Evolutionary conservation across 2,329 filamentous ascomycete genomes (phyloP).

Genomic region (Claviceps purpurea): DNA sequence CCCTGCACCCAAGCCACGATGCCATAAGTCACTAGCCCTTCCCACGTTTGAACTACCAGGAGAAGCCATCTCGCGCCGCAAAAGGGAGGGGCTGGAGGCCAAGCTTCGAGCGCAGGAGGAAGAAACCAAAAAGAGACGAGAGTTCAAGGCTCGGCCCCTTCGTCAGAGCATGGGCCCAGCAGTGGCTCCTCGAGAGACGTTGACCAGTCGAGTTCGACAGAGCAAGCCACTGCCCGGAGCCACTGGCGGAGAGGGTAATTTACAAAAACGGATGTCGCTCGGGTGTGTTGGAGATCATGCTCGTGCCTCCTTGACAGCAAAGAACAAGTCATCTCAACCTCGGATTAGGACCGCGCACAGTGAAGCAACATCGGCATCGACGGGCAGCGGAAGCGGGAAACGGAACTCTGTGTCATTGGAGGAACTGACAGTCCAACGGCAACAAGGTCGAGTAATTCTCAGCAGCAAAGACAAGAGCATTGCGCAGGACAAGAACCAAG

Average conservation of each 20-base stretch:
- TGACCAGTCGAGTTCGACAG: constrained; percentile 43
- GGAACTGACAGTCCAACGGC: constrained; percentile 36
- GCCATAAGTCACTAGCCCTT: constrained; percentile 36
- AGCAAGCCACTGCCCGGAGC: constrained; percentile 23
- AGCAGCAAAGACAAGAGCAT: constrained; percentile 37
- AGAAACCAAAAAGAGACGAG: constrained; percentile 44
- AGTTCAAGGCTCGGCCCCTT: constrained; percentile 50
- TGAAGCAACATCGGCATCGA: constrained; percentile 32
- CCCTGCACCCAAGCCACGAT: constrained; percentile 33
- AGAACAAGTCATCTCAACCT: constrained; percentile 7
- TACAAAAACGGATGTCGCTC: constrained; percentile 15
- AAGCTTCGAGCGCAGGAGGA: constrained; percentile 44
- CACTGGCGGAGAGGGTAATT: constrained; percentile 7
- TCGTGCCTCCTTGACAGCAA: constrained; percentile 1
- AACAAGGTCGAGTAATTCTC: constrained; percentile 40
- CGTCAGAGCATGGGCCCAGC: constrained; percentile 29
- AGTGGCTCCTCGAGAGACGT: constrained; percentile 39
- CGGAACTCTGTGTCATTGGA: constrained; percentile 36
- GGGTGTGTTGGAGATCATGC: constrained; percentile 5
- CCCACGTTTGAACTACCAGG: constrained; percentile 50
- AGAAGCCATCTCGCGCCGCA: constrained; percentile 42
- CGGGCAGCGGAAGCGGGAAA: constrained; percentile 28
- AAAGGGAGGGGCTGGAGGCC: constrained; percentile 42
- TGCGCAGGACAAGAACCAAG: constrained; percentile 34
- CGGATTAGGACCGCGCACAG: constrained; percentile 15